Base-by-base conservation (phyloP, 306 rosid genomes). In the Lathyrus aphaca region DNA sequence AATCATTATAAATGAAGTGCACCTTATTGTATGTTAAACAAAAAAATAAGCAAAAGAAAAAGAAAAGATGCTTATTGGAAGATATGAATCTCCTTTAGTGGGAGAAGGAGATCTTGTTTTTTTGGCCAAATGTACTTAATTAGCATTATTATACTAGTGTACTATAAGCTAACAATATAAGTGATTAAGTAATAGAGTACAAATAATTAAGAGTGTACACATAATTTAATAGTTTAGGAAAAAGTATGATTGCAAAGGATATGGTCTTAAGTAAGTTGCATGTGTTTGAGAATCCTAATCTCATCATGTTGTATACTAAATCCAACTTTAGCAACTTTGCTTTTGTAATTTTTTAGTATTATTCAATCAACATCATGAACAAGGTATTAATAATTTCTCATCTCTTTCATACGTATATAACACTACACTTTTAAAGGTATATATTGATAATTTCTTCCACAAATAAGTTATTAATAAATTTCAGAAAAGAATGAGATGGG, bases 221-320 rank as follows among this genome's bases (percentile, higher is more conserved):
- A 42, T 48, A 56, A 44, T 54, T 48, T 64, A 79, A 64, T 9
- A 39, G 64, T 38, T 42, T 58, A 65, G 49, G 3, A 15, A 50
- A 80, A 82, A 75, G 79, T 66, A 73, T 92, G 89, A 89, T 92
- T 89, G 63, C 85, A 68, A 84, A 87, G 74, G 87, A 79, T 87
- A 84, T 75, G 88, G 78, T 79, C 83, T 76, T 84, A 73, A 68
- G 87, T 79, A 82, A 65, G 83, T 69, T 84, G 88, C 97, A 88
- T 88, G 92, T 84, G 95, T 84, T 74, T 66, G 77, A 85, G 94
- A 85, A 89, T 91, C 91, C 74, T 61, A 82, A 76, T 82, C 81
- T 74, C 96, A 87, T 84, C 83, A 89, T 82, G 78, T 74, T 56
- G 18, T 50, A 62, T 66, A 69, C 66, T 58, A 46, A 75, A 37